Evolutionary conservation across 1,139 yeast species (phyloP), one percentile per base, ranked within the genome.

Genomic region (Candida tropicalis): DNA sequence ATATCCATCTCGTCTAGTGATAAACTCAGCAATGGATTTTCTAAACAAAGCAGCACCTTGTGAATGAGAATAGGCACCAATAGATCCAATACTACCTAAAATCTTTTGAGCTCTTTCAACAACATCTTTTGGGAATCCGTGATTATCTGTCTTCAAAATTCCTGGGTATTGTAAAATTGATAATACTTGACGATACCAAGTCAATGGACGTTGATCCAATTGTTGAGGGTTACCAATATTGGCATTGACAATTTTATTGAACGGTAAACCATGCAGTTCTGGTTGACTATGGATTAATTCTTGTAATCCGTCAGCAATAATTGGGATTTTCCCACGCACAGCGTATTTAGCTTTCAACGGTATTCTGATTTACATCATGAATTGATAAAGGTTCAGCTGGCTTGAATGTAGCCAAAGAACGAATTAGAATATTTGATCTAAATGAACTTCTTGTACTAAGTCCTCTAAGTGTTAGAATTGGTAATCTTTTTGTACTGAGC

Each of bases 171-270:
- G 97, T 56, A 91, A 70, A 38, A 91, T 68, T 0, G 97, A 80
- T 50, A 91, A 70, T 4, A 91, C 96, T 62, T 91, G 96, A 58
- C 99, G 79, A 66, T 89, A 90, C 74, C 95, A 95, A n/a, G 96
- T 88, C 57, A 93, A 73, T 2, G 99, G 99, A 57, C 83, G 78
- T 65, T 93, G 99, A 56, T 88, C 93, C 57, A 93, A 75, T 62
- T 91, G 98, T 65, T 93, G 99, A 2, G 99, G 99, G 62, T 95
- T 95, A 27, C 99, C 99, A 50, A 93, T 93, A 63, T 95, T 93
- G 49, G 97, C 95, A 56, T 81, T 82, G 59, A 93, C 84, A 54
- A 93, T 88, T 49, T 78, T 69, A 38, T 77, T 70, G 59, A 90
- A 95, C 0, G 97, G 96, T 49, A 89, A 69, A 2, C 87, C 80